Evolutionary conservation across 164 flowering plant species (phyloP).

Genomic region (Stephania yunnanensis): DNA sequence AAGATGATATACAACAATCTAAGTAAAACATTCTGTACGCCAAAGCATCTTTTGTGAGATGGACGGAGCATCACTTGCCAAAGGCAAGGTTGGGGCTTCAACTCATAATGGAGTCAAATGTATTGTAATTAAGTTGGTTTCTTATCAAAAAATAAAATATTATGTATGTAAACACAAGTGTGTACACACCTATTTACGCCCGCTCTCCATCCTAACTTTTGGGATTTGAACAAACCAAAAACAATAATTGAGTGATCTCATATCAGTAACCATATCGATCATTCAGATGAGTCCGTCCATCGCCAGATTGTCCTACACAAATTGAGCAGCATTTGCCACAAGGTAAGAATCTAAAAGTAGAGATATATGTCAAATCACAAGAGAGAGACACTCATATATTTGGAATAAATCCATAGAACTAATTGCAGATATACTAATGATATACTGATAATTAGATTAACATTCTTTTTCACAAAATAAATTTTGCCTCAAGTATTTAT

Average conservation of each 20-base stretch:
- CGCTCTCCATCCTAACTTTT: not conserved
- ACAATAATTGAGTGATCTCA: not conserved
- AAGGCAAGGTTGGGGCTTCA: not conserved
- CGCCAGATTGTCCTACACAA: conserved; percentile 92
- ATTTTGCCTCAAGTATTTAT: too few relatives aligned
- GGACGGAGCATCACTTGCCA: too few relatives aligned
- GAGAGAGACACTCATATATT: too few relatives aligned
- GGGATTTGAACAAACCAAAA: not conserved
- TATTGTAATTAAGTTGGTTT: too few relatives aligned
- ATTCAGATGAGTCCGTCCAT: conserved; percentile 86
- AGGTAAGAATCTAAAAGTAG: not conserved
- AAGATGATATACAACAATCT: not conserved
- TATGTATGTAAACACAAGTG: not conserved
- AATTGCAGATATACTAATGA: too few relatives aligned
- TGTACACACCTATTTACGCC: not conserved
- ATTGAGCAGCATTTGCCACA: conserved; percentile 9
- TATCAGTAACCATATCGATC: conserved; percentile 81
- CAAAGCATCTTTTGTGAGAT: too few relatives aligned
- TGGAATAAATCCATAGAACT: too few relatives aligned
- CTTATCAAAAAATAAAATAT: not conserved
- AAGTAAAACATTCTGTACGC: not conserved
- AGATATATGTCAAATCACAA: too few relatives aligned
- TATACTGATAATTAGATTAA: too few relatives aligned
- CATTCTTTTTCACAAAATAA: too few relatives aligned
- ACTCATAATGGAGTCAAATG: not conserved